phyloP scores from a whole-genome alignment of 2,329 filamentous ascomycete species.

The Aspergillus japonicus region DNA sequence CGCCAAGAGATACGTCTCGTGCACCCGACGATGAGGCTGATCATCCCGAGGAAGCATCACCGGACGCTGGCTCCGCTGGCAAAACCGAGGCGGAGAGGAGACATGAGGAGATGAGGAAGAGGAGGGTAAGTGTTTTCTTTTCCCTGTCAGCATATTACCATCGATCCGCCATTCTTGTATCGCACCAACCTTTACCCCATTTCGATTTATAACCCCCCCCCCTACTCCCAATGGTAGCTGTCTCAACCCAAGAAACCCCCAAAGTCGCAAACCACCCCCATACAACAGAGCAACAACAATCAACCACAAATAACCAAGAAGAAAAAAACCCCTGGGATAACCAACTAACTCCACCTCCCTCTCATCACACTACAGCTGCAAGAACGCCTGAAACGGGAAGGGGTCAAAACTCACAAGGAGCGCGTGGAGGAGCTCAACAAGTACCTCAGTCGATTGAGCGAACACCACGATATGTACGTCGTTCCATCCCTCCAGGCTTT shows the following conservation, averaged over 20 bases:
- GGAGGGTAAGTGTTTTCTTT: conserved; percentile 61
- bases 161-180: no score
- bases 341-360: conserved; percentile 7
- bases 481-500: no score
- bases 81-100: conserved; percentile 85
- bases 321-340: no score
- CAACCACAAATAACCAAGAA: no score
- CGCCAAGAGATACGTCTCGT: not conserved
- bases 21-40: conserved; percentile 21
- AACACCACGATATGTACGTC: conserved; percentile 90
- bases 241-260: not conserved
- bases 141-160: no score
- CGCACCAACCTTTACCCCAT: not conserved
- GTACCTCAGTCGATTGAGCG: conserved; percentile 85
- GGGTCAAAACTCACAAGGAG: conserved; percentile 95
- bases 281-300: not conserved
- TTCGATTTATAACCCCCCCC: not conserved
- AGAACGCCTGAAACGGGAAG: conserved; percentile 76
- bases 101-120: conserved; percentile 77
- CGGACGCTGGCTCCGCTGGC: not conserved
- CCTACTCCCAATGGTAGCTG: not conserved
- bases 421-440: conserved; percentile 93
- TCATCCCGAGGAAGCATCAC: conserved; percentile 8
- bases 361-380: conserved; percentile 59
- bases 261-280: not conserved